phyloP scores from a whole-genome alignment of 768 basidiomycete genomes.

The Leccinum aurantiacum region DNA sequence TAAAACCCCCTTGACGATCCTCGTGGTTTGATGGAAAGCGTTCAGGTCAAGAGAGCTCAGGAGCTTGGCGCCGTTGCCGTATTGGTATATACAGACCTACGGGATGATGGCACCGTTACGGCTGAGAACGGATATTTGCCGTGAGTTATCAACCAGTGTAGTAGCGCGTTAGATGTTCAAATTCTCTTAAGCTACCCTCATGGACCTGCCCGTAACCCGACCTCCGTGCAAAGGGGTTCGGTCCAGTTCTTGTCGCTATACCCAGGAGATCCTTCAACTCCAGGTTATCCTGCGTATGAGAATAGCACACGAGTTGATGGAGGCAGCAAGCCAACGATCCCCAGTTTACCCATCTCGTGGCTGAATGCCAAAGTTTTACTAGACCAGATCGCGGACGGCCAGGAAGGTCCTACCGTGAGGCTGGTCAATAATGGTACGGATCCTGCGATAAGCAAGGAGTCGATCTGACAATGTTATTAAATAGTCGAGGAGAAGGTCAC shows the following conservation, averaged over 20 bases:
- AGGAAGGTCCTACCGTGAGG: constrained; percentile 42
- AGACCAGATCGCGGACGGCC: constrained; percentile 40
- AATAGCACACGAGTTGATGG: constrained; percentile 65
- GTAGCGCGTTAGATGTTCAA: not conserved
- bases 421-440: constrained; percentile 55
- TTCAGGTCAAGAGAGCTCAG: constrained; percentile 81
- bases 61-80: constrained; percentile 83
- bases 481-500: constrained; percentile 77
- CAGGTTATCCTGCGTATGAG: constrained; percentile 83
- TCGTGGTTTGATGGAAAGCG: constrained; percentile 24
- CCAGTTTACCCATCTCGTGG: constrained; percentile 91
- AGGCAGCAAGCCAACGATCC: constrained; percentile 69
- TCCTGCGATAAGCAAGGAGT: not conserved
- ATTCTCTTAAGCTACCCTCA: constrained; percentile 44
- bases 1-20: constrained; percentile 5
- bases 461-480: not conserved
- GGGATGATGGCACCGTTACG: constrained; percentile 83
- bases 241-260: constrained; percentile 71
- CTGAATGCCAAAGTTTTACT: constrained; percentile 72
- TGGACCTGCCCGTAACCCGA: constrained; percentile 86
- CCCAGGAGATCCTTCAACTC: constrained; percentile 83
- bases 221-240: constrained; percentile 82
- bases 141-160: constrained; percentile 30
- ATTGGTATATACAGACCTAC: constrained; percentile 84
- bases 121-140: constrained; percentile 73